Conservation (phyloP, 1,284 basidiomycete species). For the Wallemia ichthyophaga region DNA sequence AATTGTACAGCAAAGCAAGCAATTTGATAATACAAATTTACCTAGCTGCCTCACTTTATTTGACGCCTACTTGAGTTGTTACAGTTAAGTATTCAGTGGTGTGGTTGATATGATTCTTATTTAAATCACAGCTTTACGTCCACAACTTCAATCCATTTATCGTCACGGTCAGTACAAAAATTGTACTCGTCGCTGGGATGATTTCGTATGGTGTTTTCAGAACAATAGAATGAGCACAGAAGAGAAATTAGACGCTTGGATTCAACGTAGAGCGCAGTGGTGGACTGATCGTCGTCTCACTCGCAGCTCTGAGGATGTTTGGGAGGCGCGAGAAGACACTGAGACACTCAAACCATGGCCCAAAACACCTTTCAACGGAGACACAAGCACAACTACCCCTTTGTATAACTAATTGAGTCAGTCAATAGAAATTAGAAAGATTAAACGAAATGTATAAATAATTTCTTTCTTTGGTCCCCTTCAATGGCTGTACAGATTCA, state of each 20-base stretch:
- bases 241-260: conserved; percentile 48
- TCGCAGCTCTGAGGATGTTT: conserved; percentile 71
- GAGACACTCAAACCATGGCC: not conserved
- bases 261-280: conserved; percentile 59
- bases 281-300: conserved; percentile 46
- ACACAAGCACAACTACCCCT: too few relatives aligned
- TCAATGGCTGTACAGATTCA: conserved; percentile 40
- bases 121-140: conserved; percentile 30
- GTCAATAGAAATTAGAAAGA: too few relatives aligned
- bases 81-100: conserved; percentile 21
- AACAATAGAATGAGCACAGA: conserved; percentile 47
- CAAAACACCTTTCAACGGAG: not conserved
- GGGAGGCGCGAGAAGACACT: conserved; percentile 33
- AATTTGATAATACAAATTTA: conserved; percentile 14
- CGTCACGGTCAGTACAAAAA: conserved; percentile 47
- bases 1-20: not conserved
- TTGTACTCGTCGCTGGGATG: conserved; percentile 51
- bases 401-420: not conserved
- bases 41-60: conserved; percentile 47
- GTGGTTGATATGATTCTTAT: not conserved
- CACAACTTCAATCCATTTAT: conserved; percentile 60
- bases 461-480: not conserved
- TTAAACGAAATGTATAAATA: not conserved
- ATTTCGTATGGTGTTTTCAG: conserved; percentile 86
- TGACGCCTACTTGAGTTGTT: conserved; percentile 47